Percentiles rank a stretch among this genome's conserved stretches.
Conservation (phyloP, 2,329 filamentous ascomycete genomes). For the Rosellinia necatrix region DNA sequence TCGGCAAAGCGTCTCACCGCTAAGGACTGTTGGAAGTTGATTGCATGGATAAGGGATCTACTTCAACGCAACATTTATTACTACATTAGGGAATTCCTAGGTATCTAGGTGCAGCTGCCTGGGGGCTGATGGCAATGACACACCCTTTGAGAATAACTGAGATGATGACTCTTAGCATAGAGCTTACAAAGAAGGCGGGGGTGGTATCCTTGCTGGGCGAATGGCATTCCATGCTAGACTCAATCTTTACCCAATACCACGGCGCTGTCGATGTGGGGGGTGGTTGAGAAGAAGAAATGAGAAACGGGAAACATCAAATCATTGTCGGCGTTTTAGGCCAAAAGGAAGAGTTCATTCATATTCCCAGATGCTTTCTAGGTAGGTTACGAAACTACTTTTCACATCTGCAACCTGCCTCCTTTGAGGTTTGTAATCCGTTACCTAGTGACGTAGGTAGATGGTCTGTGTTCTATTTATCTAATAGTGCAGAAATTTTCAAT, state of each 20-base stretch:
- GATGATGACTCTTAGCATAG: no score
- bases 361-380: conserved; percentile 7
- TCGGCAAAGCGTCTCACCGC: conserved; percentile 82
- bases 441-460: no score
- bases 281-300: not conserved
- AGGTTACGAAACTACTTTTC: not conserved
- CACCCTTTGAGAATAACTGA: no score
- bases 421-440: not conserved
- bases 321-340: conserved; percentile 18
- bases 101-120: no score
- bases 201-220: conserved; percentile 1
- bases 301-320: not conserved
- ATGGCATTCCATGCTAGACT: conserved; percentile 1
- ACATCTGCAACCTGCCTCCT: not conserved
- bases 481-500: no score
- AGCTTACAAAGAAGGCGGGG: not conserved
- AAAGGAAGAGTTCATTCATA: not conserved
- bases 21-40: conserved; percentile 45
- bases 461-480: no score
- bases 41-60: not conserved
- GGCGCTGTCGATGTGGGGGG: not conserved
- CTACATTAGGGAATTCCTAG: not conserved
- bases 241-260: not conserved
- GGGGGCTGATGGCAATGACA: no score
- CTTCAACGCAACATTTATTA: not conserved